These are phyloP conservation scores for Sugiyamaella boreocaroliniensis DNA, from an alignment of 805 yeast species.

Conservation along the genomic window DNA sequence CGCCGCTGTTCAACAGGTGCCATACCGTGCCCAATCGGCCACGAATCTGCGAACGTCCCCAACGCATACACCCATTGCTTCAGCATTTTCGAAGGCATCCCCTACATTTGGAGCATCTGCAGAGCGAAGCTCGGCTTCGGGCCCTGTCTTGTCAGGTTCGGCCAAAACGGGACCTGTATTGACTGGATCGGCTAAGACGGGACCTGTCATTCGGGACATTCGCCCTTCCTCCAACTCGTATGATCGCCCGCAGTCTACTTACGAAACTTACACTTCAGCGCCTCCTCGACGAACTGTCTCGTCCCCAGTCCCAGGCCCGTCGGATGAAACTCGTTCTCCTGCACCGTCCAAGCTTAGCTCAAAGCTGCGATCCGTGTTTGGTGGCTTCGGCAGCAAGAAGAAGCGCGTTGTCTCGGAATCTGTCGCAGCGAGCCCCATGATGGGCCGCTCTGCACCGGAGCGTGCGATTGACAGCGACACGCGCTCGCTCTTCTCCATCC, in stretches of 20 bases:
- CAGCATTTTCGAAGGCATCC: background rate
- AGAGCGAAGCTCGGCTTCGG: background rate
- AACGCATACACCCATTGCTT: background rate
- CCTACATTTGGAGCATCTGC: background rate
- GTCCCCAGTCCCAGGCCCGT: background rate
- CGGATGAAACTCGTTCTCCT: background rate
- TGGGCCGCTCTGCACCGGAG: background rate
- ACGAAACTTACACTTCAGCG: background rate
- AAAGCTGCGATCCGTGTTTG: background rate
- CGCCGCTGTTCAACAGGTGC: background rate
- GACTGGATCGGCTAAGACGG: slow-evolving; percentile 6
- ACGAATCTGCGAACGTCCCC: background rate
- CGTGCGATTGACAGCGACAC: slow-evolving; percentile 14
- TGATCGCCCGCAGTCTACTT: slow-evolving; percentile 1
- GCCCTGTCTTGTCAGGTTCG: background rate
- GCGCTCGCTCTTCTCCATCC: slow-evolving; percentile 22
- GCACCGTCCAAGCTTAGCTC: background rate
- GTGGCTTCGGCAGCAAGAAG: background rate
- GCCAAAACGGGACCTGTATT: background rate
- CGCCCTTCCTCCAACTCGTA: background rate
- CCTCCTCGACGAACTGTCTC: background rate
- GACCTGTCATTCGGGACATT: slow-evolving; percentile 2
- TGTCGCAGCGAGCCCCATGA: slow-evolving; percentile 1
- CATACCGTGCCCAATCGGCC: background rate
- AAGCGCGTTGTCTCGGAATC: background rate